These are phyloP conservation scores for Calocera viscosa DNA, from an alignment of 768 basidiomycete species.

Conservation along the genomic window DNA sequence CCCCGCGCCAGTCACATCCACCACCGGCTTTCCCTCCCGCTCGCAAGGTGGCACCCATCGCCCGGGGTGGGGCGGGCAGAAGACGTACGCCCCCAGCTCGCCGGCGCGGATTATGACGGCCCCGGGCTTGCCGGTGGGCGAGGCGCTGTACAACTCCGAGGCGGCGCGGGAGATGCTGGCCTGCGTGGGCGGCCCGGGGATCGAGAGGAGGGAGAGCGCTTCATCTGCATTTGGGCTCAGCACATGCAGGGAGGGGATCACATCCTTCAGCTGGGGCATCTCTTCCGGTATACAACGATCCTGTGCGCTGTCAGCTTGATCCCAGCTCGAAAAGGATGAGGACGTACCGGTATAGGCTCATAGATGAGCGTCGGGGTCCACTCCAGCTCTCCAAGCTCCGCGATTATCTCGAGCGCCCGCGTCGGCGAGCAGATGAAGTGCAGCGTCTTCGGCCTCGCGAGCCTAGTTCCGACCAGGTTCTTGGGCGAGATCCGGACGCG, in stretches of 20 bases:
- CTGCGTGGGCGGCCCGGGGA: constrained; percentile 38
- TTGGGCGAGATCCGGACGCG: constrained; percentile 56
- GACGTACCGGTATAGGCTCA: constrained; percentile 73
- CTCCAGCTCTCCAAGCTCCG: constrained; percentile 42
- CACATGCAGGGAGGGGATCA: constrained; percentile 49
- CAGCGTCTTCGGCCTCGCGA: constrained; percentile 41
- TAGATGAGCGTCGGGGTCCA: constrained; percentile 65
- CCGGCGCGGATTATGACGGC: constrained; percentile 67
- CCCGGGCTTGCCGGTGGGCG: constrained; percentile 44
- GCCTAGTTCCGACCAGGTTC: constrained; percentile 44
- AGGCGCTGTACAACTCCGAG: constrained; percentile 42
- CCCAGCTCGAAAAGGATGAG: not conserved
- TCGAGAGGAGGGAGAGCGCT: constrained; percentile 53
- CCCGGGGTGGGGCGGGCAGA: constrained; percentile 32
- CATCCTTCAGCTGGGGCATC: constrained; percentile 48
- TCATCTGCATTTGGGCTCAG: constrained; percentile 85
- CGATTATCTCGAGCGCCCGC: constrained; percentile 53
- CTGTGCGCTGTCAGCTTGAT: constrained; percentile 28
- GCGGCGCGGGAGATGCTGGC: constrained; percentile 56
- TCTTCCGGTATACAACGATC: constrained; percentile 70
- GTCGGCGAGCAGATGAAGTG: constrained; percentile 81
- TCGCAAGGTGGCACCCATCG: constrained; percentile 70
- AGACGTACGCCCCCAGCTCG: constrained; percentile 54
- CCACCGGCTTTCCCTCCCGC: constrained; percentile 39
- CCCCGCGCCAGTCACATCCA: constrained; percentile 87